Base-by-base conservation (phyloP, 2,329 filamentous ascomycete genomes). In the Arthrinium phaeospermum region DNA sequence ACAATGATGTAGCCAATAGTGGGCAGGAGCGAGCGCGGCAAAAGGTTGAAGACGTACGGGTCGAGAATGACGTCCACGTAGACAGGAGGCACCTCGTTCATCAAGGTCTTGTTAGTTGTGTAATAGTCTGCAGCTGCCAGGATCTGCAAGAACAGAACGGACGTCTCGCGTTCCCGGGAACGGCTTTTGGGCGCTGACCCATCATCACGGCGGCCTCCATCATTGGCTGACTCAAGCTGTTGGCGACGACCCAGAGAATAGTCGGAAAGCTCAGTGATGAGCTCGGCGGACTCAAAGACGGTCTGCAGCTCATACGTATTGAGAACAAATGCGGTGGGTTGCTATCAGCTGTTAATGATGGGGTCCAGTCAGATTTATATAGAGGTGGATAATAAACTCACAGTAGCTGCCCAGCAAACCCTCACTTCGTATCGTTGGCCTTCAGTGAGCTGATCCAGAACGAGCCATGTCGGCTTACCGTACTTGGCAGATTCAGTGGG, bases 401-500 rank as follows among this genome's bases (percentile, higher is more conserved):
- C 96, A 73, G 92, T 96, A 53, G 96, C 96, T 73, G 94, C 88
- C 95, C 96, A 99, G 84, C 96, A 98, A 73, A 98, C 87, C 71
- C 96, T 91, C 68, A 97, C 89, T 85, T 99, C 96, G 86, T 98
- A 98, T 75, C 95, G 89, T 78, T 92, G 92, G 14, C 90, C 90
- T 47, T 90, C 88, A n/a, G 83, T 86, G 71, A 99, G 86, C 46
- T 87, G 84, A 72, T 93, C 89, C 7, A 99, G 88, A 10, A 96
- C 84, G 76, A 95, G 89, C 96, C 96, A 98, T 41, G 93, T 92
- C 70, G 91, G 86, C 14, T 86, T 83, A 10, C 93, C 94, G 16
- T 85, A 80, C 13, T 86, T 87, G 44, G 82, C 79, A 2, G 84
- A 79, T 10, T 84, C 77, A 8, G 84, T 87, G 14, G 94, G 91